Evolutionary conservation across 306 rosid genomes (phyloP), one percentile per base, ranked within the genome.

Genomic region (Vigna trinervia): DNA sequence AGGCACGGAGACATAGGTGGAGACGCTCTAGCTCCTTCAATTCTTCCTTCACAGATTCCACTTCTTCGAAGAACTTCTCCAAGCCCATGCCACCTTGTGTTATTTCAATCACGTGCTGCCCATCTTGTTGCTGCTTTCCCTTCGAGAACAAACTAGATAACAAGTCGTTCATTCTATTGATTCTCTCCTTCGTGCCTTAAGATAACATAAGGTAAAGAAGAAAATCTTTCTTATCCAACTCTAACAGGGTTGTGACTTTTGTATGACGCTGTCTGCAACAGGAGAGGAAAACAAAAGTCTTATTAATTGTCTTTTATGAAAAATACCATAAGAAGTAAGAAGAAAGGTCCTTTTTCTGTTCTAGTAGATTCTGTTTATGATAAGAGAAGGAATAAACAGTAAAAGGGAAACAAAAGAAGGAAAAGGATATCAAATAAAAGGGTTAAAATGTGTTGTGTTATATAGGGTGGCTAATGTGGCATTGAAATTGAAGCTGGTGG

Each of bases 21-120:
- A 90, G 82, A 1, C 81, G 74, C 43, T 94, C 96, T 4, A 94
- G 86, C 80, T 90, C 96, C 74, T 85, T 90, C 58, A 94, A 72
- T 52, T 92, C 98, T 14, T 89, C 92, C 64, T 92, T 94, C 34
- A 94, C 80, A 0, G 88, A 77, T 50, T 94, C 97, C 0, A 84
- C 96, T 71, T 94, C 97, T 8, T 73, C 73, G 68, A 92, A 90
- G 85, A 94, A 94, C 79, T 81, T 90, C 5, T 89, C 89, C 22
- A 92, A 85, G 43, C 81, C 89, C n/a, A 1, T 26, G 0, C 13
- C 47, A 43, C 67, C 13, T 5, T 56, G 65, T 2, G 85, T 47
- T 96, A 90, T 91, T 77, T 94, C 84, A 56, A 94, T 86, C 30
- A 76, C 91, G 45, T 89, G 91, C 52, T 66, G 34, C 1, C 41